Conservation (phyloP, 371 early-diverging fungal species). For the Mucor ambiguus region DNA sequence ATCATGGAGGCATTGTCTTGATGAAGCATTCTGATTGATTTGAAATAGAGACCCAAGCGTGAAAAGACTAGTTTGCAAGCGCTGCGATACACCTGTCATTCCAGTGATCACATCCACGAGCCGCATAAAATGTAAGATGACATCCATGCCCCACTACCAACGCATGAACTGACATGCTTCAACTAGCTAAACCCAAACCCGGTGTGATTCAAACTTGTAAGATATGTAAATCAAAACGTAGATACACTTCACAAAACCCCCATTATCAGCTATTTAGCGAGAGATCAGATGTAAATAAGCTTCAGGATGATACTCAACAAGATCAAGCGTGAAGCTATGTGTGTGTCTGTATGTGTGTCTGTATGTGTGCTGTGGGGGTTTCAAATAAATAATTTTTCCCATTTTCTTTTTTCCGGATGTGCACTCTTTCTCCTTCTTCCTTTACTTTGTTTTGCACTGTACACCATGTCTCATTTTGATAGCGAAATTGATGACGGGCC, state of each 20-base stretch:
- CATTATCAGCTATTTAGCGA: constrained; percentile 27
- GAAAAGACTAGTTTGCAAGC: constrained; percentile 43
- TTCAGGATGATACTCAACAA: too few relatives aligned
- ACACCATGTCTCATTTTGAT: constrained; percentile 2
- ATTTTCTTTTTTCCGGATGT: constrained; percentile 2
- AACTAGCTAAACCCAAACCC: constrained; percentile 30
- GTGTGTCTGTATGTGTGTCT: not conserved
- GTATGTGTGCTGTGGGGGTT: not conserved
- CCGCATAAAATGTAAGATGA: constrained; percentile 33
- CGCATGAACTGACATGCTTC: too few relatives aligned
- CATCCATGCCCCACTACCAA: not conserved
- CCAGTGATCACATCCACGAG: constrained; percentile 34
- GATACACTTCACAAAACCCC: constrained; percentile 20
- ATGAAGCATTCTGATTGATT: not conserved
- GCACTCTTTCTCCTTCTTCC: not conserved
- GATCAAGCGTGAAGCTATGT: too few relatives aligned
- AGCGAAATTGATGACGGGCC: constrained; percentile 2
- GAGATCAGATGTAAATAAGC: constrained; percentile 7
- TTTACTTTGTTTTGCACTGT: not conserved
- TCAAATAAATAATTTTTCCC: constrained; percentile 4
- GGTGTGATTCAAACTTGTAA: constrained; percentile 31
- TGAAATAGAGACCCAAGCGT: constrained; percentile 39
- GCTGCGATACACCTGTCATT: constrained; percentile 42
- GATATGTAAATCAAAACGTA: constrained; percentile 28
- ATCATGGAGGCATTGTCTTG: not conserved